phyloP scores from a whole-genome alignment of 208 protist species.

The Leptomonas pyrrhocoris region DNA sequence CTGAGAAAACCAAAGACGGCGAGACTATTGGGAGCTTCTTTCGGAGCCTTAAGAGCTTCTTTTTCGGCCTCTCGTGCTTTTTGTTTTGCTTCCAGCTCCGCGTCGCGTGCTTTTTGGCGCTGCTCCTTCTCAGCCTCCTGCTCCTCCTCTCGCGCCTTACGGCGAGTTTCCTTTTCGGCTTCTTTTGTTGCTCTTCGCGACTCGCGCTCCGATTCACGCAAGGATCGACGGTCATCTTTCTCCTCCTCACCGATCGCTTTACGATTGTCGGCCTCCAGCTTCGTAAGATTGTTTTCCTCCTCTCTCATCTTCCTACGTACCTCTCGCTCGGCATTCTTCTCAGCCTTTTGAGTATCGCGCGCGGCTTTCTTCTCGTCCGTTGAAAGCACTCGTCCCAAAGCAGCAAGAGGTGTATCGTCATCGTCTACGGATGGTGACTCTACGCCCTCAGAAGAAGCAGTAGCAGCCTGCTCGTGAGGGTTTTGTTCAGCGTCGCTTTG shows the following conservation, averaged over 20 bases:
- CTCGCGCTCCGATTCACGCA: slow-evolving; percentile 28
- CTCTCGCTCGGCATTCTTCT: slow-evolving; percentile 29
- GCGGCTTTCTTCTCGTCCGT: slow-evolving; percentile 14
- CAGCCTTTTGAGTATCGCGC: slow-evolving; percentile 21
- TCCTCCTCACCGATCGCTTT: slow-evolving; percentile 25
- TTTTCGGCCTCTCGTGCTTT: slow-evolving; percentile 32
- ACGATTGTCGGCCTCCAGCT: slow-evolving; percentile 21
- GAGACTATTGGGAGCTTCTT: slow-evolving; percentile 41
- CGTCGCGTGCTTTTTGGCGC: slow-evolving; percentile 14
- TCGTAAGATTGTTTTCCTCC: slow-evolving; percentile 19
- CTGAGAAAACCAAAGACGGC: slow-evolving; percentile 70
- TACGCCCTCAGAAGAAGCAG: neutral
- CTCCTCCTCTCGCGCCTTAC: slow-evolving; percentile 30
- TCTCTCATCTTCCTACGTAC: slow-evolving; percentile 25
- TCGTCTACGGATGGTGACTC: neutral
- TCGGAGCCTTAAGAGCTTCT: slow-evolving; percentile 16
- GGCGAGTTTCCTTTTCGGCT: slow-evolving; percentile 28
- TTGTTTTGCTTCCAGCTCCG: slow-evolving; percentile 22
- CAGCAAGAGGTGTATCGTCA: slow-evolving; percentile 25
- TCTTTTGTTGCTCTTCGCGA: slow-evolving; percentile 27
- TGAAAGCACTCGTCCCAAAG: slow-evolving; percentile 16
- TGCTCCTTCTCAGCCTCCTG: slow-evolving; percentile 30
- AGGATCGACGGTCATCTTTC: slow-evolving; percentile 10
- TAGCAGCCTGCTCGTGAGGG: neutral
- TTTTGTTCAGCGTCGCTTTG: neutral